These are phyloP conservation scores for Suillus lakei DNA, from an alignment of 768 basidiomycete species.

Conservation along the genomic window DNA sequence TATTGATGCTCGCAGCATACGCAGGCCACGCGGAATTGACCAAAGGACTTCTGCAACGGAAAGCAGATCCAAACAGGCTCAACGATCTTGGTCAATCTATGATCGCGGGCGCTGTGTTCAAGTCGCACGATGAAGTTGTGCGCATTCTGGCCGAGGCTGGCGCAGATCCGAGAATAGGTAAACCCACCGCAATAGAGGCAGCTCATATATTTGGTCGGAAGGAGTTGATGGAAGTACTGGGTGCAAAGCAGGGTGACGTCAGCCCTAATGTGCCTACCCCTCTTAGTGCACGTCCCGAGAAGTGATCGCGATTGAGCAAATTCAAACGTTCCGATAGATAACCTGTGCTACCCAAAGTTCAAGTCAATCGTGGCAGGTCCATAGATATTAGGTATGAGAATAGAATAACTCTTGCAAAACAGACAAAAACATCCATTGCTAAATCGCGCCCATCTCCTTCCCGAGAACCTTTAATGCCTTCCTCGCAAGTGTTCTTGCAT, in stretches of 20 bases:
- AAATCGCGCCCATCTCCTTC: slow-evolving; percentile 68
- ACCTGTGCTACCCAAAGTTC: not conserved
- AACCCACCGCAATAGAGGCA: slow-evolving; percentile 69
- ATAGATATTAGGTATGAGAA: not conserved
- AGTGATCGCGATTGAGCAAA: not conserved
- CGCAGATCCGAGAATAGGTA: slow-evolving; percentile 69
- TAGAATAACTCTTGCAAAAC: not conserved
- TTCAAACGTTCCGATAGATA: not conserved
- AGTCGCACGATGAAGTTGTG: slow-evolving; percentile 67
- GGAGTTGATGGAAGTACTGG: slow-evolving; percentile 59
- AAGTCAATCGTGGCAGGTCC: not conserved
- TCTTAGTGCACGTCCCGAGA: slow-evolving; percentile 18
- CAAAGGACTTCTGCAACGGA: slow-evolving; percentile 54
- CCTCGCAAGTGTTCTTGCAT: slow-evolving; percentile 68
- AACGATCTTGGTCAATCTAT: slow-evolving; percentile 79
- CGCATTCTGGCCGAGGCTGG: slow-evolving; percentile 51
- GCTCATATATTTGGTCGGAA: slow-evolving; percentile 70
- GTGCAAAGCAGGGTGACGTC: slow-evolving; percentile 60
- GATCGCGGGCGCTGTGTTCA: slow-evolving; percentile 80
- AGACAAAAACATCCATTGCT: slow-evolving; percentile 1
- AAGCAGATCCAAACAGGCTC: slow-evolving; percentile 67
- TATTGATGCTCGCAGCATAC: slow-evolving; percentile 82
- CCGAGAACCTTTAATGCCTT: slow-evolving; percentile 74
- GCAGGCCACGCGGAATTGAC: slow-evolving; percentile 63
- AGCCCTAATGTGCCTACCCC: slow-evolving; percentile 36